Evolutionary conservation across 768 basidiomycete genomes (phyloP).

Genomic region (Calvatia gigantea): DNA sequence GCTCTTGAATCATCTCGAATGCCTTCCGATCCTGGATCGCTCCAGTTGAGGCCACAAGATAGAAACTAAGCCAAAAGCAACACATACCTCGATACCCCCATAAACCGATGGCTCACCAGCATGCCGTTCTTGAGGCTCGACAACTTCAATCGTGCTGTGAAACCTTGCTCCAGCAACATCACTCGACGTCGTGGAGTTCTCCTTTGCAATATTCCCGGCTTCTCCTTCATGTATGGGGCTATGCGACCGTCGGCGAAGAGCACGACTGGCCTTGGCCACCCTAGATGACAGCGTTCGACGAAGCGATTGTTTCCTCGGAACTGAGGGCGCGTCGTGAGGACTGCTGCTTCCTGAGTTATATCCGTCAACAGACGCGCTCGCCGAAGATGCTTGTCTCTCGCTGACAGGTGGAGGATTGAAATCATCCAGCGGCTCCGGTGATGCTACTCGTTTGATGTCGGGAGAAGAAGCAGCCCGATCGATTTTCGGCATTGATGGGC

Average conservation of each 20-base stretch:
- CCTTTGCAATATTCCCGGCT: background rate
- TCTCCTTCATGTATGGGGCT: slow-evolving; percentile 1
- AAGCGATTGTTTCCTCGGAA: slow-evolving; percentile 17
- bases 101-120: slow-evolving; percentile 70
- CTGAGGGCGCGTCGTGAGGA: background rate
- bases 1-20: slow-evolving; percentile 84
- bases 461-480: background rate
- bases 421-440: slow-evolving; percentile 2
- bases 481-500: background rate
- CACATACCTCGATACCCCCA: slow-evolving; percentile 40
- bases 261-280: slow-evolving; percentile 15
- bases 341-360: background rate
- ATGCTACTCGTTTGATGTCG: background rate
- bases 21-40: slow-evolving; percentile 30
- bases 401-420: background rate
- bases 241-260: slow-evolving; percentile 15
- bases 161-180: slow-evolving; percentile 37
- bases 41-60: background rate
- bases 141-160: slow-evolving; percentile 14
- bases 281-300: slow-evolving; percentile 20
- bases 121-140: slow-evolving; percentile 22
- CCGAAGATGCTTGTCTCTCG: background rate
- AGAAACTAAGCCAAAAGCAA: background rate
- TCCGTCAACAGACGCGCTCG: background rate
- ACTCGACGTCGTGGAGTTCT: slow-evolving; percentile 18